Evolutionary conservation across 306 rosid genomes (phyloP), one percentile per base, ranked within the genome.

Genomic region (Ormosia emarginata): DNA sequence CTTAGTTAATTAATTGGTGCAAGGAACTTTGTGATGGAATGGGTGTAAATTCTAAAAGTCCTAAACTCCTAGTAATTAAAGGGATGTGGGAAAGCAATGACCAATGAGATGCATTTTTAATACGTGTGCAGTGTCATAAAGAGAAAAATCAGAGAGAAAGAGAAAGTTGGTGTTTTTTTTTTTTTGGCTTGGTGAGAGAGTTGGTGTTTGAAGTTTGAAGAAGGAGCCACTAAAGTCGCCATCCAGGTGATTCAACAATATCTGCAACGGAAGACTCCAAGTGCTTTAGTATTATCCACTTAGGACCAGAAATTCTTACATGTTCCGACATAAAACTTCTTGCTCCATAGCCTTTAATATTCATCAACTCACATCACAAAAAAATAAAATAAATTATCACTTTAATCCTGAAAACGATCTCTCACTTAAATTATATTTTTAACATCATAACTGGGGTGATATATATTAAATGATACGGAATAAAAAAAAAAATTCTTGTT

Each of bases 211-310:
- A 66, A 56, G 81, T 36, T 34, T 79, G 87, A 86, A 81, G 84
- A 87, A 50, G 50, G 78, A 72, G 85, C 78, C 91, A 85, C 88
- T 72, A 64, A 58, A 84, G 93, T 90, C 91, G 64, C 84, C 50
- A 87, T 93, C 95, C 90, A 83, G 88, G 91, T 79, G 88, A 84
- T 91, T 88, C 92, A 84, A 76, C 90, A 75, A 82, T 82, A 91
- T 92, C 91, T 87, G 43, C 37, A 75, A 67, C 57, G 64, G 46
- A 79, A 79, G 74, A 66, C 71, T 62, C 15, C 34, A 82, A 84
- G 82, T 84, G 84, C 43, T 81, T 84, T 83, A 33, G 79, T 65
- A 69, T 82, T 24, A 84, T 80, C 84, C 88, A 83, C 0, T 24
- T 24, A 24, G 24, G 24, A 24, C 0, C 24, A 24, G 24, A 24